phyloP scores from a whole-genome alignment of 768 basidiomycete genomes.

The Sarcomyxa edulis region DNA sequence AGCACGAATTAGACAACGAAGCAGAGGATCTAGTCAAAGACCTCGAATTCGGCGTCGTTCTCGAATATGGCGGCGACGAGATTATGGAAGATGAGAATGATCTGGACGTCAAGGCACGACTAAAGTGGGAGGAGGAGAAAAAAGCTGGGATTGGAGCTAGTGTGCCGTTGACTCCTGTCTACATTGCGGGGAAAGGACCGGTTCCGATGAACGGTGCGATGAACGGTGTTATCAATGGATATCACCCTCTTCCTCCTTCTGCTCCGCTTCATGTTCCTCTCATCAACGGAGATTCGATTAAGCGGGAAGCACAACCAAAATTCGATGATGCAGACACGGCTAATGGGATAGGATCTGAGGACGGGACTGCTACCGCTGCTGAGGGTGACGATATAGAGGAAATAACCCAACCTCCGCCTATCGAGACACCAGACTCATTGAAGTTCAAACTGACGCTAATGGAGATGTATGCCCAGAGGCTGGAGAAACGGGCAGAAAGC shows the following conservation, averaged over 20 bases:
- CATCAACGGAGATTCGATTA: conserved; percentile 29
- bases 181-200: conserved; percentile 27
- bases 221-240: conserved; percentile 42
- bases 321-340: conserved; percentile 44
- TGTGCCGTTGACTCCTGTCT: not conserved
- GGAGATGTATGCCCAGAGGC: conserved; percentile 86
- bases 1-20: conserved; percentile 96
- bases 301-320: conserved; percentile 27
- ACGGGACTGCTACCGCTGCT: no score
- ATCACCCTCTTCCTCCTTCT: no score
- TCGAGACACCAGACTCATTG: conserved; percentile 81
- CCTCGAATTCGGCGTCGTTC: conserved; percentile 90
- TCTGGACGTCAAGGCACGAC: conserved; percentile 57
- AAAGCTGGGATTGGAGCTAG: conserved; percentile 15
- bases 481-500: conserved; percentile 78
- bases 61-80: conserved; percentile 79
- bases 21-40: conserved; percentile 95
- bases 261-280: conserved; percentile 2
- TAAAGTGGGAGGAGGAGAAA: conserved; percentile 46
- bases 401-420: conserved; percentile 64
- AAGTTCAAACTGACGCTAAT: conserved; percentile 84
- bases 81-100: conserved; percentile 78
- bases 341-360: conserved; percentile 40
- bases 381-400: conserved; percentile 47
- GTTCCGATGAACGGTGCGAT: conserved; percentile 31